A percentile compares a stretch with the other conserved stretches of the same genome.
Evolutionary conservation across 768 basidiomycete genomes (phyloP).

Genomic region (Leucocoprinus leucothites): DNA sequence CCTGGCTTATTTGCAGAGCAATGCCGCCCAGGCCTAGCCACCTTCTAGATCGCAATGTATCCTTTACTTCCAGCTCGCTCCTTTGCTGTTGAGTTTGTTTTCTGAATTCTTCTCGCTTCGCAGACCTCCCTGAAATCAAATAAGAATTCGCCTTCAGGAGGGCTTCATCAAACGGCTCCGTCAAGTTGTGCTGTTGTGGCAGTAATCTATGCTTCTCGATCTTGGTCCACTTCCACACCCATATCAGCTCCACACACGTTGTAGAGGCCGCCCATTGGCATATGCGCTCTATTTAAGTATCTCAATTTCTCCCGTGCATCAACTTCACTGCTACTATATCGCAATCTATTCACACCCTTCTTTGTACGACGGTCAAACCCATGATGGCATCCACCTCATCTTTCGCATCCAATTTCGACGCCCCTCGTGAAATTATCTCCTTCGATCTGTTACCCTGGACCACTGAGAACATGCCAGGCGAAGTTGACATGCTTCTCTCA

Average conservation of each 20-base stretch:
- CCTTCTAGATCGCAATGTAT: constrained; percentile 9
- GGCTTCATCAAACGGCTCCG: not conserved
- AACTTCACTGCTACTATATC: not conserved
- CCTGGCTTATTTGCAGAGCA: constrained; percentile 26
- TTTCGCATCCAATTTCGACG: not conserved
- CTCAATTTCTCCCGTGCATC: not conserved
- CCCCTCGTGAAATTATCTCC: not conserved
- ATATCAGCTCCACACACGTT: not conserved
- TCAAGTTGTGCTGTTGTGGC: not conserved
- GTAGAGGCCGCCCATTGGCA: not conserved
- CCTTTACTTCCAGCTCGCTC: constrained; percentile 7
- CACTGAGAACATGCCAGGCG: not conserved
- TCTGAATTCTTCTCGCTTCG: not conserved
- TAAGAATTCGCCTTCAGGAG: too few species aligned
- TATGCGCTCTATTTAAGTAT: not conserved
- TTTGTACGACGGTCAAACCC: not conserved
- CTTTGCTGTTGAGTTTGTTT: not conserved
- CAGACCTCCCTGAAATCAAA: not conserved
- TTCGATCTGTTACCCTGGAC: constrained; percentile 7
- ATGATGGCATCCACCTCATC: not conserved
- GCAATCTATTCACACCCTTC: not conserved
- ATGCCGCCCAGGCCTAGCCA: not conserved
- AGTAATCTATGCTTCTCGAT: not conserved
- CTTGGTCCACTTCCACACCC: not conserved
- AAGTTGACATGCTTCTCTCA: not conserved